These are phyloP conservation scores for Fusarium humuli DNA, from an alignment of 2,329 filamentous ascomycete species.

Conservation along the genomic window DNA sequence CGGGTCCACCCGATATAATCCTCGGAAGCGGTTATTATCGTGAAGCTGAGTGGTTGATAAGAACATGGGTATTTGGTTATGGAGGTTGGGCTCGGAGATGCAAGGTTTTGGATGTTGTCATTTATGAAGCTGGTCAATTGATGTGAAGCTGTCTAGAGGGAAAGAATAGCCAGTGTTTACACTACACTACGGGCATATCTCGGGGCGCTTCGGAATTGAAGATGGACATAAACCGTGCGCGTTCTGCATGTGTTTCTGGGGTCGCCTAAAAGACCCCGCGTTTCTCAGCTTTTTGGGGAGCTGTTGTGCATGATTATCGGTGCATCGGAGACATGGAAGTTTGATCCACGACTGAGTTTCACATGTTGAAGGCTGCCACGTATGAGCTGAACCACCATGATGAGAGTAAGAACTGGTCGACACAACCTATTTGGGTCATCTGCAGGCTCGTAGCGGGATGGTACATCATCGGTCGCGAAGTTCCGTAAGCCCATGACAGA, in stretches of 20 bases:
- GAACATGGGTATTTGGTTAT: background rate
- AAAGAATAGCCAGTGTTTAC: background rate
- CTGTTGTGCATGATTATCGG: background rate
- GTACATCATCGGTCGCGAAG: background rate
- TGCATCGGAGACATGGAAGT: conserved; percentile 1
- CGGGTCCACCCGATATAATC: conserved; percentile 37
- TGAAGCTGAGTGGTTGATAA: conserved; percentile 20
- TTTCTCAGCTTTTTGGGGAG: conserved; percentile 4
- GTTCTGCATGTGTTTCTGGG: background rate
- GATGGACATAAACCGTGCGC: background rate
- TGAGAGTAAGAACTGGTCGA: fast-evolving
- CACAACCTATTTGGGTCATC: background rate
- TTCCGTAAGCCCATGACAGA: background rate
- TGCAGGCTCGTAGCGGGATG: background rate
- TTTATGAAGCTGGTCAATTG: background rate
- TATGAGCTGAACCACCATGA: background rate
- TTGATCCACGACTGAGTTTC: background rate
- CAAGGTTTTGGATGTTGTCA: background rate
- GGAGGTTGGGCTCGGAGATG: conserved; percentile 2
- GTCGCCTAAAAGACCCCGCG: conserved; percentile 14
- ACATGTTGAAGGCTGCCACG: conserved; percentile 1
- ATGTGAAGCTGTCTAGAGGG: background rate
- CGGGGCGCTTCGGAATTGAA: conserved; percentile 22
- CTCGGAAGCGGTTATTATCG: conserved; percentile 23
- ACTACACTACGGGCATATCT: conserved; percentile 15